Percentiles rank a stretch among this genome's conserved stretches.
Evolutionary conservation across 495 filamentous ascomycete genomes (phyloP).

Genomic region (Cudoniella acicularis): DNA sequence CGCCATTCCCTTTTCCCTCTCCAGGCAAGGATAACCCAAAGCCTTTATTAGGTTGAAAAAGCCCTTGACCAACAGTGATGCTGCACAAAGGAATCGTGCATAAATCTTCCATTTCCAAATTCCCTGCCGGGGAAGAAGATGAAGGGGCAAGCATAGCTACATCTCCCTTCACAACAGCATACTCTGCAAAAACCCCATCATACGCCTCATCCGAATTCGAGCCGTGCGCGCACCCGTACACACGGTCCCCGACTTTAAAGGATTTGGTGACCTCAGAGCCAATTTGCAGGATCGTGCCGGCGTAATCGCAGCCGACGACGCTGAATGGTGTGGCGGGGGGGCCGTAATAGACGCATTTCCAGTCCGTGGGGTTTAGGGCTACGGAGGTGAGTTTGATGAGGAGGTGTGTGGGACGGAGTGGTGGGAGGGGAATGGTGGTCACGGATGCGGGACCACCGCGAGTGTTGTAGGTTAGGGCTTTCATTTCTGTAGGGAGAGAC

Average conservation of each 20-base stretch:
- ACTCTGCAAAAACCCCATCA: slow-evolving; percentile 28
- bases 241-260: slow-evolving; percentile 1
- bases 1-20: slow-evolving; percentile 19
- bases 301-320: slow-evolving; percentile 38
- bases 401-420: slow-evolving; percentile 1
- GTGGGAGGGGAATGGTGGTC: slow-evolving; percentile 29
- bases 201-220: neutral
- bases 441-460: neutral
- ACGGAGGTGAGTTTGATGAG: slow-evolving; percentile 28
- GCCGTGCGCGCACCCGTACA: slow-evolving; percentile 8
- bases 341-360: slow-evolving; percentile 33
- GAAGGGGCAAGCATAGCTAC: slow-evolving; percentile 42
- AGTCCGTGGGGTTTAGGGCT: slow-evolving; percentile 41
- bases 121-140: slow-evolving; percentile 37
- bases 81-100: slow-evolving; percentile 52
- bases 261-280: slow-evolving; percentile 16
- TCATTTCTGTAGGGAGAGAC: slow-evolving; percentile 1
- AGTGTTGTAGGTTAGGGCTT: slow-evolving; percentile 8
- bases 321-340: slow-evolving; percentile 30
- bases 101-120: slow-evolving; percentile 41
- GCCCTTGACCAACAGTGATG: slow-evolving; percentile 47
- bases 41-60: slow-evolving; percentile 38
- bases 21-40: slow-evolving; percentile 31
- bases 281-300: slow-evolving; percentile 32
- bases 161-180: slow-evolving; percentile 33